Evolutionary conservation across 2,329 filamentous ascomycete genomes (phyloP).

Genomic region (Aspergillus tanneri): DNA sequence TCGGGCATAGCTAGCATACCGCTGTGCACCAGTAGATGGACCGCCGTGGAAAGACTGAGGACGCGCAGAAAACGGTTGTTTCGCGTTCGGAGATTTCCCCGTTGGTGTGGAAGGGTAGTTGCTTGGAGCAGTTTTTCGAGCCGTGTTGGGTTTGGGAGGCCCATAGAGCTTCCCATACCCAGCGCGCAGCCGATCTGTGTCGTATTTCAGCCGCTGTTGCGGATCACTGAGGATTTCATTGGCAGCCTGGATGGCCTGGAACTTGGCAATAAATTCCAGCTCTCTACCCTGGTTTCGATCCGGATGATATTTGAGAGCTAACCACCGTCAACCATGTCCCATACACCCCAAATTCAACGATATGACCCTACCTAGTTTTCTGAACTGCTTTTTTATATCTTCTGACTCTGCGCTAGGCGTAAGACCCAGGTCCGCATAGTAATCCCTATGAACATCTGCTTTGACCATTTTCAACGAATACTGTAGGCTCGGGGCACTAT

Average conservation of each 20-base stretch:
- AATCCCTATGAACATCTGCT: conserved; percentile 68
- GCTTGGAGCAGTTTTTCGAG: conserved; percentile 31
- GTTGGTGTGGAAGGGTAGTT: conserved; percentile 24
- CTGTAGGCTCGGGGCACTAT: conserved; percentile 1
- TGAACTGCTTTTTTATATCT: conserved; percentile 83
- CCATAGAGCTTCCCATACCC: conserved; percentile 41
- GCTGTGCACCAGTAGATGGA: conserved; percentile 39
- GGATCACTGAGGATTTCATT: conserved; percentile 72
- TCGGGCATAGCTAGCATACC: conserved; percentile 43
- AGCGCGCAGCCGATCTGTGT: conserved; percentile 58
- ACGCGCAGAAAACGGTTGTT: conserved; percentile 20
- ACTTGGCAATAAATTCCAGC: conserved; percentile 74
- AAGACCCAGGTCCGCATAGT: conserved; percentile 81
- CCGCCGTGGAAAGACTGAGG: conserved; percentile 27
- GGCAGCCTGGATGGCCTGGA: conserved; percentile 82
- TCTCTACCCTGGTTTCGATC: conserved; percentile 85
- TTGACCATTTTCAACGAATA: conserved; percentile 60
- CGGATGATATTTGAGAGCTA: conserved; percentile 81
- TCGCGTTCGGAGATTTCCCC: conserved; percentile 25
- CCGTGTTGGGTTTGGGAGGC: conserved; percentile 27
- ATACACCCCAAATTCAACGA: not conserved
- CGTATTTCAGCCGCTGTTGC: conserved; percentile 59
- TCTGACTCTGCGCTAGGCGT: conserved; percentile 64
- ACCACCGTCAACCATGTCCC: conserved; percentile 10
- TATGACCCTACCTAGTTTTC: conserved; percentile 66